Conservation (phyloP, 345 rosid species). For the Citrus maxima region DNA sequence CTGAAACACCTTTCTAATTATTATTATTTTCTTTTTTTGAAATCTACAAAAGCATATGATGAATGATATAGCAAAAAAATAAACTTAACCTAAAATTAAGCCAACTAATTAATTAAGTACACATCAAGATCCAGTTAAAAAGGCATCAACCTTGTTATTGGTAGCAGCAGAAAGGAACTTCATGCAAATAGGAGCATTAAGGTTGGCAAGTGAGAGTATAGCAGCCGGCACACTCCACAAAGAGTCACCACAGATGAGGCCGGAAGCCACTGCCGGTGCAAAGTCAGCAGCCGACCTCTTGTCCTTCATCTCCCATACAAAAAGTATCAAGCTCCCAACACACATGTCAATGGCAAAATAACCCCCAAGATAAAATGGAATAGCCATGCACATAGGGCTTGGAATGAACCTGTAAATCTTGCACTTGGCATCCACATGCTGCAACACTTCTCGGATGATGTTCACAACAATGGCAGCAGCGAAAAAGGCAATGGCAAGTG, state of each 20-base stretch:
- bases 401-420: slow-evolving; percentile 56
- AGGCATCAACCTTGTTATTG: slow-evolving; percentile 53
- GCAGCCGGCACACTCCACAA: slow-evolving; percentile 92
- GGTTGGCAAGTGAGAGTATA: slow-evolving; percentile 64
- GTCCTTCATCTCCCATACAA: slow-evolving; percentile 56
- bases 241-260: slow-evolving; percentile 86
- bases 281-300: slow-evolving; percentile 52
- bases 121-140: slow-evolving; percentile 27
- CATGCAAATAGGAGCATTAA: slow-evolving; percentile 82
- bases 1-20: too few species aligned
- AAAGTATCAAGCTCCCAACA: slow-evolving; percentile 75
- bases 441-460: slow-evolving; percentile 28
- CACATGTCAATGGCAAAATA: slow-evolving; percentile 92
- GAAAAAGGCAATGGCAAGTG: slow-evolving; percentile 53
- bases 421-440: slow-evolving; percentile 29
- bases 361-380: slow-evolving; percentile 86
- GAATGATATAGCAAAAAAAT: background rate
- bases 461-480: slow-evolving; percentile 42
- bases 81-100: background rate
- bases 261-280: slow-evolving; percentile 76
- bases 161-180: slow-evolving; percentile 66
- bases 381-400: slow-evolving; percentile 94
- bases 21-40: too few species aligned
- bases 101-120: background rate
- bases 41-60: background rate